Evolutionary conservation across 139 green algal species (phyloP), one percentile per base, ranked within the genome.

Genomic region (Zygnema cylindricum): DNA sequence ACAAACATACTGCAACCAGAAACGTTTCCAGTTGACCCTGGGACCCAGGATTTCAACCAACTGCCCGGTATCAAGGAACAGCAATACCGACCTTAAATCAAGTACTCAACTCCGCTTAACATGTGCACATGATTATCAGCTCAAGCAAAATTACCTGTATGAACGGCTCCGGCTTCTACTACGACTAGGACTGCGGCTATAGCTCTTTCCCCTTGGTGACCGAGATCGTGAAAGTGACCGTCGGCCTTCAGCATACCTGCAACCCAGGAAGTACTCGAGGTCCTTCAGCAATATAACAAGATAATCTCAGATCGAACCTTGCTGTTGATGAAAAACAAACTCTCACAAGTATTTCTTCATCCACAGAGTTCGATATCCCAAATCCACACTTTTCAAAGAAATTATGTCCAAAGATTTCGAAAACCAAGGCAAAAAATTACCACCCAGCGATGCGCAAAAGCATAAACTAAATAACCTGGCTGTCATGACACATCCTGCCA

Each of bases 231-330:
- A 84, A 54, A 35, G 77, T 16, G 77, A 84, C 2, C 77, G n/a
- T n/a, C n/a, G 77, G 3, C 71, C 36, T 79, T 41, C 71, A 79
- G 11, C 71, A 79, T 79, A 79, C 16, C 71, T 79, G 71, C 71
- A 23, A 3, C 36, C 3, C 7, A 16, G 36, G 36, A 7, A 41
- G 36, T 40, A 79, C 71, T n/a, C n/a, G n/a, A n/a, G n/a, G n/a
- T n/a, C n/a, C n/a, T n/a, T n/a, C n/a, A n/a, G n/a, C n/a, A 25
- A 73, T 73, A 30, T 73, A n/a, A n/a, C n/a, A n/a, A n/a, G n/a
- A n/a, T n/a, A n/a, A 35, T 73, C 30, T 73, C 57, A 73, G 57
- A 25, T 35, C 25, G 30, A 73, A 30, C 57, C 43, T 81, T 11
- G 36, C 16, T 22, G 22, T 16, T 38, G 73, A 81, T 35, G 30